These are phyloP conservation scores for Neurospora sp. DNA, from an alignment of 2,329 filamentous ascomycete species.

Conservation along the genomic window DNA sequence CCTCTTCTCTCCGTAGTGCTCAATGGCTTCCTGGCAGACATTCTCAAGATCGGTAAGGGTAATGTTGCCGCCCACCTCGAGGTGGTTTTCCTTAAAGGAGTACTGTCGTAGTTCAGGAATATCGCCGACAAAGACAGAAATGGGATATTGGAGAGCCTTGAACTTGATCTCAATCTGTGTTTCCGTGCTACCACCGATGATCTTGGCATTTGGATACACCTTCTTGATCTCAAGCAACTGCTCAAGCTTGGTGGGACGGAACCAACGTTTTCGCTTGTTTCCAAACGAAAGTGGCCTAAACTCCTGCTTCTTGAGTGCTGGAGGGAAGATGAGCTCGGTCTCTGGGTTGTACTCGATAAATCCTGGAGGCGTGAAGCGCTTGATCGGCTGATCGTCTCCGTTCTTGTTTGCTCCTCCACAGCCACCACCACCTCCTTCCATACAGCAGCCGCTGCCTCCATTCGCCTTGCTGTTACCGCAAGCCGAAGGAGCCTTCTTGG, in stretches of 20 bases:
- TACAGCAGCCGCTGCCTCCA: constrained; percentile 53
- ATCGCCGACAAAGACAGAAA: constrained; percentile 87
- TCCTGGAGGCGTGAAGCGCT: constrained; percentile 71
- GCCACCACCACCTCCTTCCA: neutral
- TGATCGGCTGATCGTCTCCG: constrained; percentile 43
- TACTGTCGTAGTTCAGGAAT: constrained; percentile 84
- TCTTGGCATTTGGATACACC: constrained; percentile 74
- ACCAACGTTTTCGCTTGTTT: constrained; percentile 93
- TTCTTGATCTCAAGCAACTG: constrained; percentile 90
- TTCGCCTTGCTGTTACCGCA: constrained; percentile 38
- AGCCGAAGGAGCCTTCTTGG: constrained; percentile 27
- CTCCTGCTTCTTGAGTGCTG: constrained; percentile 71
- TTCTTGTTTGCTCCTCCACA: constrained; percentile 35
- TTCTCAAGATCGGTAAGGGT: constrained; percentile 83
- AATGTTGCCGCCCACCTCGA: constrained; percentile 93
- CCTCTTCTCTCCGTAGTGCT: constrained; percentile 61
- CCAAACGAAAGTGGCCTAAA: constrained; percentile 79
- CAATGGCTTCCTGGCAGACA: constrained; percentile 69
- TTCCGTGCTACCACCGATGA: constrained; percentile 93
- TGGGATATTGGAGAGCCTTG: constrained; percentile 83
- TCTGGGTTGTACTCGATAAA: constrained; percentile 93
- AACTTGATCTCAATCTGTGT: constrained; percentile 99
- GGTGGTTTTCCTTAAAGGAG: constrained; percentile 63
- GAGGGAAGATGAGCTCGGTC: constrained; percentile 92
- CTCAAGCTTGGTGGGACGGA: constrained; percentile 73